Conservation (phyloP, 2,329 filamentous ascomycete species). For the Mycosphaerelloides madeirae region DNA sequence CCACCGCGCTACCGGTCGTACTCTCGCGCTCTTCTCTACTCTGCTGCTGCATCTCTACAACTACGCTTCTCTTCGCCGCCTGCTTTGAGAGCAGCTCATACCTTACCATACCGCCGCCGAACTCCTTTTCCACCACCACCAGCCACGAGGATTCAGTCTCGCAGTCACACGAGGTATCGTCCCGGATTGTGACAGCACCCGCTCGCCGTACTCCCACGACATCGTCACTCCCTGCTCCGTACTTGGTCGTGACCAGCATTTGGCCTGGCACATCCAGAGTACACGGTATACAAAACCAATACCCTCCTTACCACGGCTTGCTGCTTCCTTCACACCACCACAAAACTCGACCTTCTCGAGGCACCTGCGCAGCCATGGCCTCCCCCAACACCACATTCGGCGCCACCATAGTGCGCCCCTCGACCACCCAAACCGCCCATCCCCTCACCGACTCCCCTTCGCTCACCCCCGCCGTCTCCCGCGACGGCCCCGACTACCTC, state of each 20-base stretch:
- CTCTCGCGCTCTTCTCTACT: too few species aligned
- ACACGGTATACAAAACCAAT: too few species aligned
- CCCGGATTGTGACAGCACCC: too few species aligned
- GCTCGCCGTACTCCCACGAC: too few species aligned
- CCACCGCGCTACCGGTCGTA: too few species aligned
- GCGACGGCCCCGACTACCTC: constrained; percentile 17
- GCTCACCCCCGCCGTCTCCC: constrained; percentile 32
- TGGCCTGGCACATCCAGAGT: background rate
- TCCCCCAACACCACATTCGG: constrained; percentile 37
- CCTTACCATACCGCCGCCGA: too few species aligned
- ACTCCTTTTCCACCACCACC: too few species aligned
- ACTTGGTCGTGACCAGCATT: background rate
- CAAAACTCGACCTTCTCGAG: background rate
- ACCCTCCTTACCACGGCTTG: background rate
- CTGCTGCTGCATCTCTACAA: too few species aligned
- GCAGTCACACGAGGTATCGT: too few species aligned
- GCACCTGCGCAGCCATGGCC: constrained; percentile 7
- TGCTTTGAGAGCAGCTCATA: too few species aligned
- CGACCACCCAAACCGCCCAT: constrained; percentile 20
- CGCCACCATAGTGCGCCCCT: constrained; percentile 35
- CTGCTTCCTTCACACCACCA: background rate
- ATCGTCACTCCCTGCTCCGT: background rate
- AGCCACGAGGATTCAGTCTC: too few species aligned
- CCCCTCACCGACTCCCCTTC: constrained; percentile 31
- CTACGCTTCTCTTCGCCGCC: too few species aligned